These are phyloP conservation scores for Anthostomella pinea DNA, from an alignment of 2,329 filamentous ascomycete genomes.

Conservation along the genomic window DNA sequence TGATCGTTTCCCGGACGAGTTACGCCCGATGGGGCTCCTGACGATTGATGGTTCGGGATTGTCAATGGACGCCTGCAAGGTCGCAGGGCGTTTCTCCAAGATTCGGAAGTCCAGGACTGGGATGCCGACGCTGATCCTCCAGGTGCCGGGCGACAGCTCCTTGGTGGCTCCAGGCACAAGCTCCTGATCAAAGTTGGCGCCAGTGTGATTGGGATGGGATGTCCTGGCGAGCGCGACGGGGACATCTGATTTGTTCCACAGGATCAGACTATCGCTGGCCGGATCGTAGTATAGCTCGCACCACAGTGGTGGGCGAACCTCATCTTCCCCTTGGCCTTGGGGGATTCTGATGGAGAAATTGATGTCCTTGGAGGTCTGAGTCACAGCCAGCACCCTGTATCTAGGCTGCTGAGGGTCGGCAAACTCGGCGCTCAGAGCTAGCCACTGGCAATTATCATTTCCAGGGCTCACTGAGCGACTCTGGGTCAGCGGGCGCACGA, in stretches of 20 bases:
- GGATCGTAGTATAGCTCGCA: slow-evolving; percentile 61
- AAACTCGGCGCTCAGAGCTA: slow-evolving; percentile 53
- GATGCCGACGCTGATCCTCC: slow-evolving; percentile 51
- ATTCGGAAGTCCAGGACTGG: slow-evolving; percentile 58
- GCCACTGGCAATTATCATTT: slow-evolving; percentile 55
- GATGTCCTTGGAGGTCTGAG: slow-evolving; percentile 58
- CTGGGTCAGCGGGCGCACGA: slow-evolving; percentile 53
- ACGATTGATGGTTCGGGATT: slow-evolving; percentile 28
- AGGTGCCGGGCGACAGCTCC: slow-evolving; percentile 52
- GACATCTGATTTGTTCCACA: slow-evolving; percentile 53
- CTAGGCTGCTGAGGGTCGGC: slow-evolving; percentile 49
- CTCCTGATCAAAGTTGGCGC: slow-evolving; percentile 41
- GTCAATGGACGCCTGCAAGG: slow-evolving; percentile 33
- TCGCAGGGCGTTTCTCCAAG: slow-evolving; percentile 51
- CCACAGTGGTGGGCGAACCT: slow-evolving; percentile 50
- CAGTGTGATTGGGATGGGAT: slow-evolving; percentile 39
- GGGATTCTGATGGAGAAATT: slow-evolving; percentile 59
- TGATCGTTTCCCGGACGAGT: slow-evolving; percentile 51
- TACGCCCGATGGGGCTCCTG: slow-evolving; percentile 35
- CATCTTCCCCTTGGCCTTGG: slow-evolving; percentile 38
- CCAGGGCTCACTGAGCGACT: slow-evolving; percentile 55
- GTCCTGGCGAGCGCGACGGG: slow-evolving; percentile 49
- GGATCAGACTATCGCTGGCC: slow-evolving; percentile 55
- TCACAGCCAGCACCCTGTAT: slow-evolving; percentile 57
- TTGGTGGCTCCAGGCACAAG: slow-evolving; percentile 45